A percentile compares a stretch with the other conserved stretches of the same genome.
phyloP scores from a whole-genome alignment of 257 asterid genomes.

The Echium plantagineum region DNA sequence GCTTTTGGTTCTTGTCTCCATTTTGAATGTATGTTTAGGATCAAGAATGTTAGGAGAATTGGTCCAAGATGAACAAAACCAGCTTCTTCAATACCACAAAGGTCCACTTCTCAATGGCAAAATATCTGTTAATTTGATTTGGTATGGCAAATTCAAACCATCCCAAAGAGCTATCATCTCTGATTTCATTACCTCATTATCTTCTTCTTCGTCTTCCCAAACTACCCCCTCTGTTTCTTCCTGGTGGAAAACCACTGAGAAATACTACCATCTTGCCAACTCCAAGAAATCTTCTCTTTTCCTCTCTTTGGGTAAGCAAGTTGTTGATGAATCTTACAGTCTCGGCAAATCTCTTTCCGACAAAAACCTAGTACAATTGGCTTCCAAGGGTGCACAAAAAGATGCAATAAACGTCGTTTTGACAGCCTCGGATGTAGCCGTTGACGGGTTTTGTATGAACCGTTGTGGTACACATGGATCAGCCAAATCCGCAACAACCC shows the following conservation, averaged over 20 bases:
- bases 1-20: constrained; percentile 17
- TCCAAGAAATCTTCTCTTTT: constrained; percentile 31
- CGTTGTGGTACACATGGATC: constrained; percentile 59
- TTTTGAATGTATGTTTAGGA: constrained; percentile 18
- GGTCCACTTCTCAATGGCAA: constrained; percentile 56
- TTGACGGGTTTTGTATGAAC: constrained; percentile 48
- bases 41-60: constrained; percentile 16
- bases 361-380: constrained; percentile 33
- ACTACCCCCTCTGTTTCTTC: constrained; percentile 45
- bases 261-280: constrained; percentile 42
- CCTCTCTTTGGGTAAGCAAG: constrained; percentile 32
- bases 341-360: constrained; percentile 51
- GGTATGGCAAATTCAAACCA: constrained; percentile 66
- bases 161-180: constrained; percentile 52
- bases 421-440: constrained; percentile 48
- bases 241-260: constrained; percentile 64
- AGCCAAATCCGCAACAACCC: constrained; percentile 10
- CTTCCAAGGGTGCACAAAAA: constrained; percentile 41
- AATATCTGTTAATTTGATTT: constrained; percentile 45
- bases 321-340: constrained; percentile 26
- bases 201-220: constrained; percentile 14
- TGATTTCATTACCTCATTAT: constrained; percentile 53
- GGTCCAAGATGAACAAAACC: constrained; percentile 20
- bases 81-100: constrained; percentile 42
- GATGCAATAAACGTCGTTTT: constrained; percentile 51